A percentile compares a stretch with the other conserved stretches of the same genome.
Evolutionary conservation across 2,329 filamentous ascomycete species (phyloP).

Genomic region (Phyllosticta citrichinensis): DNA sequence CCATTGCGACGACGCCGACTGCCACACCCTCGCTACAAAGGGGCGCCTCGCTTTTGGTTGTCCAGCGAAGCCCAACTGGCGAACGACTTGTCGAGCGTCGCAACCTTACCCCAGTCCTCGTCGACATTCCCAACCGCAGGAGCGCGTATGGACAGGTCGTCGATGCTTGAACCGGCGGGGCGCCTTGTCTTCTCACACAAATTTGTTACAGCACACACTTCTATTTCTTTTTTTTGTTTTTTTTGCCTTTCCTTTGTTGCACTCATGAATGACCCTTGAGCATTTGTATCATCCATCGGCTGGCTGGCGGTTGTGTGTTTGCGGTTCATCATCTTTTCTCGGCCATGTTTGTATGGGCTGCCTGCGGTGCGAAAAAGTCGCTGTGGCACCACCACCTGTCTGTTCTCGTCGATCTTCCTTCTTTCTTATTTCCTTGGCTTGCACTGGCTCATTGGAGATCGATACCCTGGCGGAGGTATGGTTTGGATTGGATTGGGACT

Average conservation of each 20-base stretch:
- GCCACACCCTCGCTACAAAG: neutral
- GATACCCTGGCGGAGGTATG: neutral
- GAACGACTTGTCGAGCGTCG: slow-evolving; percentile 7
- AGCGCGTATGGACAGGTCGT: slow-evolving; percentile 6
- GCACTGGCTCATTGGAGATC: neutral
- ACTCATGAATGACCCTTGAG: neutral
- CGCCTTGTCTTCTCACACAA: neutral
- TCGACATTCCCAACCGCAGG: slow-evolving; percentile 6
- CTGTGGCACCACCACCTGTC: too few relatives aligned
- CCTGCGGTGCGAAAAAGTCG: neutral
- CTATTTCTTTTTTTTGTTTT: neutral
- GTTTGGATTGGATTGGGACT: neutral
- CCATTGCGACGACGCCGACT: slow-evolving; percentile 3
- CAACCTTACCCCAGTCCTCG: slow-evolving; percentile 1
- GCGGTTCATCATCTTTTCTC: neutral
- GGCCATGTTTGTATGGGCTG: neutral
- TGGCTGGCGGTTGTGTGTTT: neutral
- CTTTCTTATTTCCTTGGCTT: neutral
- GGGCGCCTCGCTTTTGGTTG: neutral
- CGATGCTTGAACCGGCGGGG: neutral
- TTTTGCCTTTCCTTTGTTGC: neutral
- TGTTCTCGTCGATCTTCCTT: too few relatives aligned
- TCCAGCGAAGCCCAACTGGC: slow-evolving; percentile 1
- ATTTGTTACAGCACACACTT: neutral
- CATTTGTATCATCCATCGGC: neutral